Evolutionary conservation across 1,284 basidiomycete species (phyloP).

Genomic region (Cutaneotrichosporon sp.): DNA sequence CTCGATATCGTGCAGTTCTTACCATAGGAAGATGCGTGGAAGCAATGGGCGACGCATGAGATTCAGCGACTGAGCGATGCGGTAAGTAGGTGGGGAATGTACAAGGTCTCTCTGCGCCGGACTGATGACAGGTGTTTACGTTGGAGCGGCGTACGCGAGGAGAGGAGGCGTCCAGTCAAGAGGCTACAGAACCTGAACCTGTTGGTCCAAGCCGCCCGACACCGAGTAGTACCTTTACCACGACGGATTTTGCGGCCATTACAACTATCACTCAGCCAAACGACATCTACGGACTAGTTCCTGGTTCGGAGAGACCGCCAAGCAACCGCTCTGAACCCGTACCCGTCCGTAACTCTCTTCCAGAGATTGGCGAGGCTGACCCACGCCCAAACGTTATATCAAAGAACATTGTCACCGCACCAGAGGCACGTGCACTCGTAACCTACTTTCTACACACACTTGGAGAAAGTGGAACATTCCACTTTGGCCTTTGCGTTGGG

Average conservation of each 20-base stretch:
- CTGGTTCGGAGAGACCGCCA: background rate
- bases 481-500: background rate
- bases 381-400: conserved; percentile 6
- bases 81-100: background rate
- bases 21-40: conserved; percentile 10
- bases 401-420: background rate
- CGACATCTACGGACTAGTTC: background rate
- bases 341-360: background rate
- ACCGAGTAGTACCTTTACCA: background rate
- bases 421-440: background rate
- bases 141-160: background rate
- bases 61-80: conserved; percentile 3
- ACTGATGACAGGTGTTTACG: background rate
- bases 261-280: background rate
- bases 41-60: conserved; percentile 12
- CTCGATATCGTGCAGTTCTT: background rate
- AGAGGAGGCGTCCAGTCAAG: background rate
- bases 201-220: background rate
- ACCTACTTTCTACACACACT: background rate
- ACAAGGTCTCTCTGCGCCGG: too few relatives aligned
- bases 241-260: background rate
- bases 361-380: conserved; percentile 3
- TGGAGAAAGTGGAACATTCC: background rate
- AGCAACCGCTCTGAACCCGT: too few relatives aligned
- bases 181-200: background rate